phyloP scores from a whole-genome alignment of 169 alveolate species.

The Babesia ovata region DNA sequence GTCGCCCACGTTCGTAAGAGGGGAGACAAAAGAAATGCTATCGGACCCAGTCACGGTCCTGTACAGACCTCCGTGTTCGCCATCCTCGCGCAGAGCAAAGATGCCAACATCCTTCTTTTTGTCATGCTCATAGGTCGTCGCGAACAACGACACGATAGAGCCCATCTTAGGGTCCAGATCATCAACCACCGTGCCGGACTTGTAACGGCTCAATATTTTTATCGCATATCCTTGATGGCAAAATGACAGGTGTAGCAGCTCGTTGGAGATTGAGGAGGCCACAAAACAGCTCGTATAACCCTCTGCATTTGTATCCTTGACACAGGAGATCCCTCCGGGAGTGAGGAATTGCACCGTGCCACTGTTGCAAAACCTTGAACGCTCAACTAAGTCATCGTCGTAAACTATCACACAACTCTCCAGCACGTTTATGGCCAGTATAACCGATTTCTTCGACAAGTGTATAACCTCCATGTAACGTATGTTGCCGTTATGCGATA shows the following conservation, averaged over 20 bases:
- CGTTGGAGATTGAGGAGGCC: conserved; percentile 10
- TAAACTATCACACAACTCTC: conserved; percentile 14
- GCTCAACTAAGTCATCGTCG: not conserved
- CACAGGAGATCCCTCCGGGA: conserved; percentile 42
- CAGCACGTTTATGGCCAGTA: conserved; percentile 15
- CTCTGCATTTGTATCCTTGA: not conserved
- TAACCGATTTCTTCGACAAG: not conserved
- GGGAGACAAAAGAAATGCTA: not conserved
- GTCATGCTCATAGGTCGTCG: conserved; percentile 10
- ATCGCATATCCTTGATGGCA: not conserved
- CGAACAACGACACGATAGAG: conserved; percentile 14
- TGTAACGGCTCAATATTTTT: conserved; percentile 3
- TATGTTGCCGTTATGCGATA: not conserved
- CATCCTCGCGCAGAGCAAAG: conserved; percentile 16
- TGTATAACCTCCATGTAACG: conserved; percentile 28
- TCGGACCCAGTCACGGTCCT: not conserved
- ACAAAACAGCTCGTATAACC: conserved; percentile 16
- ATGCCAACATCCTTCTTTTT: not conserved
- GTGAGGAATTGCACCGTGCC: not conserved
- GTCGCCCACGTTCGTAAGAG: conserved; percentile 8
- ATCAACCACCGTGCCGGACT: conserved; percentile 12
- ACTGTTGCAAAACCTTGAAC: not conserved
- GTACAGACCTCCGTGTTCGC: conserved; percentile 32
- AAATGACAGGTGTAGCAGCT: not conserved
- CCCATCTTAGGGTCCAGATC: conserved; percentile 54